Base-by-base conservation (phyloP, 192 early-diverging fungal genomes). In the Coemansia umbellata region DNA sequence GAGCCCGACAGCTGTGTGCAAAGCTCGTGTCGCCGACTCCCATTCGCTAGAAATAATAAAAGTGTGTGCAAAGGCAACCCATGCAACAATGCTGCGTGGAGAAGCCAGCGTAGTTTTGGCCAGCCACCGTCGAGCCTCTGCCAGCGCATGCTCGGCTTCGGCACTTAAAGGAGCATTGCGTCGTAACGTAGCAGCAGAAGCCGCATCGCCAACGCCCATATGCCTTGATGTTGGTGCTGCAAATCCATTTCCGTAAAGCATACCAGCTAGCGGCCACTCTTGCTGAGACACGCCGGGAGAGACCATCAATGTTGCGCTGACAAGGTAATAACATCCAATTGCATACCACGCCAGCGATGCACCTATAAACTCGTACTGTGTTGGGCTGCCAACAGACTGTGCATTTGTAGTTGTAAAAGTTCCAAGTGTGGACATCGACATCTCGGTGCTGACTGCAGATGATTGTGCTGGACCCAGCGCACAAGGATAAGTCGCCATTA, bases 341-440 rank as follows among this genome's bases (percentile, higher is more conserved):
- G 74, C 74, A n/a, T 72, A 78, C 74, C 74, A 78, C 1, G 74
- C 74, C 36, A 78, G 41, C 3, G 74, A 71, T 0, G 74, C 69
- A 3, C 74, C 74, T 2, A 56, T 40, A 55, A 78, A 78, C 69
- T 70, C 74, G 55, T 76, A 62, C 37, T 76, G 73, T 6, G 72
- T 68, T 3, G 66, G 63, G 11, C 63, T 55, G 18, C 66, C 66
- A 7, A 64, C 45, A 0, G 66, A 58, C 43, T 76, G 73, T 5
- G 66, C 62, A 36, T 49, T 62, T 2, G 61, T 51, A 21, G 73
- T 66, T 1, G 73, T 69, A 19, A 69, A 61, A 2, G 55, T 69
- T 36, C 43, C 58, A 6, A 66, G 40, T 9, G 63, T 62, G 4
- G 73, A 76, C 21, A 63, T 45, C 3, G 60, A 18, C 4, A 62